Evolutionary conservation across 2,329 filamentous ascomycete species (phyloP).

Genomic region (Coniochaeta ligniaria): DNA sequence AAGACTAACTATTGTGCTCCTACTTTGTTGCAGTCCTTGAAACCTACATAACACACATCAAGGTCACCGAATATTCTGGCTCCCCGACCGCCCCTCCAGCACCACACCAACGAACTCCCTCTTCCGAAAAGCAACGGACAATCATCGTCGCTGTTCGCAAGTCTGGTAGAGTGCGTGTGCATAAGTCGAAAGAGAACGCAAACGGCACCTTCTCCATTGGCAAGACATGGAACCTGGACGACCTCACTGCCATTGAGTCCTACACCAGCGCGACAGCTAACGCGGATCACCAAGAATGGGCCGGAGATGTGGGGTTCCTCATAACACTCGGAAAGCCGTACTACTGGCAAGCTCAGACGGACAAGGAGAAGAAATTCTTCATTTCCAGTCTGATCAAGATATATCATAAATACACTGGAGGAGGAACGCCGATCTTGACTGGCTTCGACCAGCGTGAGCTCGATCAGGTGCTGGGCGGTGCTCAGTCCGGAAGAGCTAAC

Average conservation of each 20-base stretch:
- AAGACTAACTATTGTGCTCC: background rate
- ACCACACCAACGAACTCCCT: slow-evolving; percentile 59
- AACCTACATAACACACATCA: slow-evolving; percentile 96
- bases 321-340: slow-evolving; percentile 91
- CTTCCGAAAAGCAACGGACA: slow-evolving; percentile 79
- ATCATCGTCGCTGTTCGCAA: slow-evolving; percentile 92
- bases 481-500: slow-evolving; percentile 16
- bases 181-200: slow-evolving; percentile 92
- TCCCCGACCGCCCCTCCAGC: slow-evolving; percentile 82
- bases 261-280: slow-evolving; percentile 57
- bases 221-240: slow-evolving; percentile 96
- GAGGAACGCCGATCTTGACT: slow-evolving; percentile 67
- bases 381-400: slow-evolving; percentile 95
- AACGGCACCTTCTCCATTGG: slow-evolving; percentile 95
- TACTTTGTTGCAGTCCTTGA: slow-evolving; percentile 55
- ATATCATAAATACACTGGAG: slow-evolving; percentile 91
- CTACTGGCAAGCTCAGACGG: slow-evolving; percentile 89
- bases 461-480: slow-evolving; percentile 63
- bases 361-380: slow-evolving; percentile 98
- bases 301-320: slow-evolving; percentile 74
- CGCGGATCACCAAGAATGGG: slow-evolving; percentile 64
- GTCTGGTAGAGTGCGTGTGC: slow-evolving; percentile 86
- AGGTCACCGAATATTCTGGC: slow-evolving; percentile 77
- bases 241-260: slow-evolving; percentile 76
- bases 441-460: slow-evolving; percentile 79